Conservation (phyloP, 352 stramenopile species). For the Globisporangium ultimum region DNA sequence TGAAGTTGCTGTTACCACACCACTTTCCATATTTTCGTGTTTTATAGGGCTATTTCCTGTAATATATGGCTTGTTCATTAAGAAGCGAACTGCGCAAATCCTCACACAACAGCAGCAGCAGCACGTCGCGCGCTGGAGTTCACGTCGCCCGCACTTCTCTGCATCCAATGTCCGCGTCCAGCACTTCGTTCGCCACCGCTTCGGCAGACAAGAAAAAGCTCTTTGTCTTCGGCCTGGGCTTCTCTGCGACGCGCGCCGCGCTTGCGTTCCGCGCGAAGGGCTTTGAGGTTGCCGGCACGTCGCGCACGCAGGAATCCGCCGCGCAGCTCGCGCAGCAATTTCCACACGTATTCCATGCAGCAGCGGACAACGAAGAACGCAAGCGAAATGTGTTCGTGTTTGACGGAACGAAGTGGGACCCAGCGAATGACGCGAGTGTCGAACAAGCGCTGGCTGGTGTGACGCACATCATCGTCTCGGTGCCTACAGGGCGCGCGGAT, state of each 20-base stretch:
- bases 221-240: slow-evolving; percentile 90
- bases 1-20: too few relatives aligned
- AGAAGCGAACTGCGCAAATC: too few relatives aligned
- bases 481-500: slow-evolving; percentile 43
- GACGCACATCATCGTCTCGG: slow-evolving; percentile 79
- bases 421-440: slow-evolving; percentile 26
- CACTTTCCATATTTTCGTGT: too few relatives aligned
- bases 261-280: slow-evolving; percentile 56
- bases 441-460: slow-evolving; percentile 46
- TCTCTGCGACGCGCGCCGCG: slow-evolving; percentile 72
- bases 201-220: slow-evolving; percentile 30
- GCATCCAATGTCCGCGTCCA: neutral
- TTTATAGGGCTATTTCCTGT: too few relatives aligned
- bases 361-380: neutral
- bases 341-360: slow-evolving; percentile 34
- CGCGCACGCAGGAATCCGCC: slow-evolving; percentile 51
- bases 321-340: slow-evolving; percentile 32
- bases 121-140: too few relatives aligned
- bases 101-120: too few relatives aligned
- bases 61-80: too few relatives aligned
- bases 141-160: too few relatives aligned
- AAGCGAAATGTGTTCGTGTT: slow-evolving; percentile 78
- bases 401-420: slow-evolving; percentile 56
- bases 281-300: slow-evolving; percentile 70
- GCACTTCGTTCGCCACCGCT: neutral